Evolutionary conservation across 1,284 basidiomycete species (phyloP).

Genomic region (Prillingera fragicola): DNA sequence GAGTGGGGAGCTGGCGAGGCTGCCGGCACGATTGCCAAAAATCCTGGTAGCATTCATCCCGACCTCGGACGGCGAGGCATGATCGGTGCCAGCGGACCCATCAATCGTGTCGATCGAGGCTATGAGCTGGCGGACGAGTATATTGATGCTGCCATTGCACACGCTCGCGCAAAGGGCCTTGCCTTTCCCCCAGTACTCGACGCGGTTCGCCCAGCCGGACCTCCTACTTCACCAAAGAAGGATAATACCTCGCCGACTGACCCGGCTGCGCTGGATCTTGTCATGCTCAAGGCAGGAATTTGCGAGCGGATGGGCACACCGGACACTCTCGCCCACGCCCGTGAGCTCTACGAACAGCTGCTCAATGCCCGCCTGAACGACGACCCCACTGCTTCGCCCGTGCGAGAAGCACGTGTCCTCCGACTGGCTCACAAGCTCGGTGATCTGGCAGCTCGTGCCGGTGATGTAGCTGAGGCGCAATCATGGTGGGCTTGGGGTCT

Average conservation of each 20-base stretch:
- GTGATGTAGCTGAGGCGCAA: slow-evolving; percentile 27
- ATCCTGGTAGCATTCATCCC: slow-evolving; percentile 19
- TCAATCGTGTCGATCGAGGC: slow-evolving; percentile 35
- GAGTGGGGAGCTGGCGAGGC: slow-evolving; percentile 61
- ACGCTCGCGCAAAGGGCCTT: slow-evolving; percentile 32
- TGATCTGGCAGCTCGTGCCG: slow-evolving; percentile 32
- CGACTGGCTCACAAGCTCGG: slow-evolving; percentile 44
- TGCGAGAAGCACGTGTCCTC: slow-evolving; percentile 24
- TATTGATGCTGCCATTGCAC: slow-evolving; percentile 32
- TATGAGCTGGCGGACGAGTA: slow-evolving; percentile 45
- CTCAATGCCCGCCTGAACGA: slow-evolving; percentile 12
- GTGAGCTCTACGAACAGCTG: slow-evolving; percentile 60
- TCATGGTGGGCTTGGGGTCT: slow-evolving; percentile 46
- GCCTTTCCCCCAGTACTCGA: slow-evolving; percentile 36
- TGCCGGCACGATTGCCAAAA: slow-evolving; percentile 26
- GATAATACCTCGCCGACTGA: slow-evolving; percentile 6
- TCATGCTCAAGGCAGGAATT: slow-evolving; percentile 59
- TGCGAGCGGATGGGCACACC: slow-evolving; percentile 63
- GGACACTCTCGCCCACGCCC: slow-evolving; percentile 57
- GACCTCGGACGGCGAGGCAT: slow-evolving; percentile 27
- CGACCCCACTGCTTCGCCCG: background rate
- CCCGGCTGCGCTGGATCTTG: slow-evolving; percentile 55
- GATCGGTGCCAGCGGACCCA: slow-evolving; percentile 19
- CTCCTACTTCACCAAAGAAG: slow-evolving; percentile 4
- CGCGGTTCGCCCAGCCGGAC: slow-evolving; percentile 14